Base-by-base conservation (phyloP, 2,329 filamentous ascomycete genomes). In the Diplocarpon mali region DNA sequence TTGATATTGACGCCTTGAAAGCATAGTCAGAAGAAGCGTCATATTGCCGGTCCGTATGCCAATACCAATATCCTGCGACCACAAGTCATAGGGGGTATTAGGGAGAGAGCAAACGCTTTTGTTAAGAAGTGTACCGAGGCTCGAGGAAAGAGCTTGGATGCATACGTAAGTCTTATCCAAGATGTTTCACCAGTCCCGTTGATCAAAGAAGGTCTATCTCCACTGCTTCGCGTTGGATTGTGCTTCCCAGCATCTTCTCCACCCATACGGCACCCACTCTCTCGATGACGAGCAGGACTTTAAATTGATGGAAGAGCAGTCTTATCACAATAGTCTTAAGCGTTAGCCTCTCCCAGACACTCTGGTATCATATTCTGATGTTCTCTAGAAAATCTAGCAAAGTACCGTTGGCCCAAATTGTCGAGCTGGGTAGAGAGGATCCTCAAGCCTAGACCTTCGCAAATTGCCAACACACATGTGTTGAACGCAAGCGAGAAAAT, bases 361-460 rank as follows among this genome's bases (percentile, higher is more conserved):
- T 31, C 31, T 14, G 11, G 29, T 5, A 8, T 35, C 3, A 10
- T 17, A 35, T 34, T n/a, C 38, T 45, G 12, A 46, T 12, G 17
- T 13, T 11, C 36, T 48, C 75, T 6, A 70, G 78, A 35, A 64
- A 71, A 53, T 72, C 75, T 57, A 16, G 31, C 46, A 6, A 50
- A 53, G 31, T 55, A 57, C 65, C 95, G 95, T 68, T 95, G 95
- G 65, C 90, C 90, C 34, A 95, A 88, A 34, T 94, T 96, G 60
- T 89, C 95, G 65, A 94, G 94, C 64, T 94, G 88, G 2, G 94
- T 96, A 62, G 90, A 83, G 70, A 93, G 92, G 65, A 80, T 87
- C 56, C 92, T 95, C 64, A 81, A 84, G 56, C 50, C 54, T 9
- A 44, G 51, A 20, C 47, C 49, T 10, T 45, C 51, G 1, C 78